These are phyloP conservation scores for Aspergillus saccharolyticus DNA, from an alignment of 495 filamentous ascomycete genomes.

Conservation along the genomic window DNA sequence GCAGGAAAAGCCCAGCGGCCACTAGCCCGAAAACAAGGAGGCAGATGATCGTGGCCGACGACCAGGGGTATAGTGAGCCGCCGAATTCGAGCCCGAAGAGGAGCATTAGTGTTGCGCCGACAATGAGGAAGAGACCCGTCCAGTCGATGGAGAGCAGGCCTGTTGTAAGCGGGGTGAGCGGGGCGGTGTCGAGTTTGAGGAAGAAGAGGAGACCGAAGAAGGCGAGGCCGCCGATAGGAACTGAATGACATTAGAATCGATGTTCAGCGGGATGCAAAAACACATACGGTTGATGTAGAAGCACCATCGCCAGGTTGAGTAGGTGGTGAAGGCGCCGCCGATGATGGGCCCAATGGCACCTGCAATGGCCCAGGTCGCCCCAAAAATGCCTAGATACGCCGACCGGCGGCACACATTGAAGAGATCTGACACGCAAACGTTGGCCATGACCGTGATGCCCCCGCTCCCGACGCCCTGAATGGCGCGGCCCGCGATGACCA, in stretches of 20 bases:
- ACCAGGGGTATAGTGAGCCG: slow-evolving; percentile 61
- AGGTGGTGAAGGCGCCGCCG: slow-evolving; percentile 62
- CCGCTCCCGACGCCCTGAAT: slow-evolving; percentile 78
- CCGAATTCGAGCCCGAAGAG: slow-evolving; percentile 67
- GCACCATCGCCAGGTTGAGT: slow-evolving; percentile 24
- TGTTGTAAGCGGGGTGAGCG: slow-evolving; percentile 54
- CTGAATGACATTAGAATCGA: slow-evolving; percentile 5
- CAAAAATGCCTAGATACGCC: slow-evolving; percentile 57
- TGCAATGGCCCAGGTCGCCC: slow-evolving; percentile 69
- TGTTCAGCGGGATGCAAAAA: neutral
- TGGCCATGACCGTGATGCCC: slow-evolving; percentile 69
- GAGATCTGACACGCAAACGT: slow-evolving; percentile 73
- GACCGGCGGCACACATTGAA: slow-evolving; percentile 45
- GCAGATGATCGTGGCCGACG: slow-evolving; percentile 61
- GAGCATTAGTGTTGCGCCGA: slow-evolving; percentile 64
- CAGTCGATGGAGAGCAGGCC: slow-evolving; percentile 69
- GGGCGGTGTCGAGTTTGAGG: slow-evolving; percentile 59
- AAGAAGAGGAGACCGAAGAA: slow-evolving; percentile 56
- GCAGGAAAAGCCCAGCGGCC: slow-evolving; percentile 51
- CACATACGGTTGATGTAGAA: slow-evolving; percentile 51
- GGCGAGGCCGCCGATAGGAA: slow-evolving; percentile 57
- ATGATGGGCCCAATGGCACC: slow-evolving; percentile 66
- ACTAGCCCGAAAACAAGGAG: slow-evolving; percentile 64
- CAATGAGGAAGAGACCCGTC: slow-evolving; percentile 54
- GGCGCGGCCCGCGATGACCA: slow-evolving; percentile 67